Conservation (phyloP, 2,329 filamentous ascomycete species). For the Penicillium sp. region DNA sequence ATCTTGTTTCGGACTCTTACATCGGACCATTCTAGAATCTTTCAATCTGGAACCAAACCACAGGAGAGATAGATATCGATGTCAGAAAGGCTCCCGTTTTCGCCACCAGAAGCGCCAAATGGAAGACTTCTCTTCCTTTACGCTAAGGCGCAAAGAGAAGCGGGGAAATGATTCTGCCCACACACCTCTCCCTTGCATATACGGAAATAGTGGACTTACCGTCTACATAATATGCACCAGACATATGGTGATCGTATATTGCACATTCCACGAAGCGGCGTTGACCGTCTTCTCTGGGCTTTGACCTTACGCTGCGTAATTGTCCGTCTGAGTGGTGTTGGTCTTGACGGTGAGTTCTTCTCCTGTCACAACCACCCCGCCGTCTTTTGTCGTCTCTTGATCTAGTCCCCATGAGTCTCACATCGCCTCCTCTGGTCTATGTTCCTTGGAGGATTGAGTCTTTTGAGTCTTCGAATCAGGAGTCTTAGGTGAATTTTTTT, state of each 20-base stretch:
- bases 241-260: not conserved
- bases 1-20: not conserved
- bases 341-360: not conserved
- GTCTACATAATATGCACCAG: not conserved
- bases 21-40: not conserved
- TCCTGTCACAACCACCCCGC: not conserved
- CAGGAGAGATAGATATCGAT: not conserved
- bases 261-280: not conserved
- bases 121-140: not conserved
- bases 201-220: not conserved
- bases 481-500: not conserved
- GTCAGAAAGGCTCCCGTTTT: not conserved
- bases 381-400: not conserved
- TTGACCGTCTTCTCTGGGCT: conserved; percentile 6
- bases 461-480: not conserved
- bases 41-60: not conserved
- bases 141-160: not conserved
- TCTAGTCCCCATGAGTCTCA: not conserved
- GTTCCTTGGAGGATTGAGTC: not conserved
- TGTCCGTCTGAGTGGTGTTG: not conserved
- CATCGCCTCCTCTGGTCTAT: not conserved
- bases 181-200: conserved; percentile 9
- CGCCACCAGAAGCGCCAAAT: not conserved
- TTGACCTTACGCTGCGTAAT: not conserved
- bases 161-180: not conserved